Percentiles rank a stretch among this genome's conserved stretches.
phyloP scores from a whole-genome alignment of 2,329 filamentous ascomycete species.

The Teratosphaeria viscida region DNA sequence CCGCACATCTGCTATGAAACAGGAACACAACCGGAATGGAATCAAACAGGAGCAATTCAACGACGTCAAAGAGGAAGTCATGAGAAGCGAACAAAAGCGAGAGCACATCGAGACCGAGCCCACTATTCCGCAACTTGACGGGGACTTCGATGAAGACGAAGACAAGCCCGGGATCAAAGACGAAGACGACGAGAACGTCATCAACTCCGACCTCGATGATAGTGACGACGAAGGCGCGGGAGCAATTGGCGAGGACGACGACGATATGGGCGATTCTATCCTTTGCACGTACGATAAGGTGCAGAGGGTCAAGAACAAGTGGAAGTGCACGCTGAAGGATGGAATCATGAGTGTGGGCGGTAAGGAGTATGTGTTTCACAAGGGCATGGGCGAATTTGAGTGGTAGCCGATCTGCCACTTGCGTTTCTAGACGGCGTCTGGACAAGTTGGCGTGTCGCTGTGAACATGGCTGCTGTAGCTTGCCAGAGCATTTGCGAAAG shows the following conservation, averaged over 20 bases:
- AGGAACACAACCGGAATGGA: not conserved
- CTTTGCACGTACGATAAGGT: conserved; percentile 99
- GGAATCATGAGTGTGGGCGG: conserved; percentile 87
- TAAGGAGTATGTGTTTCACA: conserved; percentile 92
- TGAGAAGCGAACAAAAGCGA: not conserved
- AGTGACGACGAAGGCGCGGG: conserved; percentile 62
- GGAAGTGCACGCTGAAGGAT: conserved; percentile 98
- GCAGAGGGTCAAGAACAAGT: conserved; percentile 90
- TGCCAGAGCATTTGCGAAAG: not conserved
- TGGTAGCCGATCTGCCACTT: conserved; percentile 52
- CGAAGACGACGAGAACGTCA: conserved; percentile 72
- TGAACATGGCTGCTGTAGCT: not conserved
- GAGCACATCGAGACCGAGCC: conserved; percentile 1
- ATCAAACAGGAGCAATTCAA: conserved; percentile 1
- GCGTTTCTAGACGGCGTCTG: not conserved
- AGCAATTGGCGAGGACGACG: conserved; percentile 49
- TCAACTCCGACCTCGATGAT: conserved; percentile 96
- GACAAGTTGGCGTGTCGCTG: not conserved
- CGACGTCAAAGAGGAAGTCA: conserved; percentile 1
- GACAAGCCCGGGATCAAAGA: conserved; percentile 35
- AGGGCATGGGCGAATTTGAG: conserved; percentile 93
- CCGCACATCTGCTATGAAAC: conserved; percentile 1
- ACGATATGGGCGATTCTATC: conserved; percentile 81
- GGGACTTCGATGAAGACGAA: conserved; percentile 41
- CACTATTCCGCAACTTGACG: conserved; percentile 41